Base-by-base conservation (phyloP, 176 grass and related monocot genomes). In the Lolium multiflorum region DNA sequence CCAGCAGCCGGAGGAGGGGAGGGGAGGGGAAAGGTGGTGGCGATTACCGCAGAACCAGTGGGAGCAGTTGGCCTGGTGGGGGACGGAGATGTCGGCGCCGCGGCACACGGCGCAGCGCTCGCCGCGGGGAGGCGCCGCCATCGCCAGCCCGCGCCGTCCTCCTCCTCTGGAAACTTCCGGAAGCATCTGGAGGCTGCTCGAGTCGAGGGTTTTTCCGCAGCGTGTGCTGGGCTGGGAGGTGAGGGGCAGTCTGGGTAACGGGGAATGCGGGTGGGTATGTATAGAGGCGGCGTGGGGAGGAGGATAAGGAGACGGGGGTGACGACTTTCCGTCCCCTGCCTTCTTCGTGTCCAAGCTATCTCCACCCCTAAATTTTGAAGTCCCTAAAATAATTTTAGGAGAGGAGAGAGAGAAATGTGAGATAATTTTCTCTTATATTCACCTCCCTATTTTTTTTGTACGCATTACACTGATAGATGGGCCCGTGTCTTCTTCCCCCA, bases 11-110 rank as follows among this genome's bases (percentile, higher is more conserved):
- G 26, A 14, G 9, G 44, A 11, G 7, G 3, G 61, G 3, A 25
- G 25, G 62, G 44, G 76, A 80, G 20, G 51, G 31, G 38, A 5
- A 5, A 69, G 22, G 50, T 9, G 24, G 52, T 20, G 5, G 22
- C 14, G 77, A 41, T 39, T 59, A 87, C 85, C 85, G 52, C 85
- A 87, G 78, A 87, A 87, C 85, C 67, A 87, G 85, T 87, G 85
- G 77, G 85, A 87, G 78, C 77, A 87, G 77, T 87, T 87, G 63
- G 78, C 85, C 62, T 81, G 67, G 85, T 79, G 52, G 7, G 67
- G 85, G 51, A 63, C 11, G 49, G 61, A 68, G 78, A 81, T 31
- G 41, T 79, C 52, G 73, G 35, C 8, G 66, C 47, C 55, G 66
- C 31, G 15, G 85, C 85, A 87, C 1, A 87, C 76, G 22, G 51